Percentiles rank a stretch among this genome's conserved stretches.
These are phyloP conservation scores for Calonectria honghensis DNA, from an alignment of 2,329 filamentous ascomycete species.

Conservation along the genomic window DNA sequence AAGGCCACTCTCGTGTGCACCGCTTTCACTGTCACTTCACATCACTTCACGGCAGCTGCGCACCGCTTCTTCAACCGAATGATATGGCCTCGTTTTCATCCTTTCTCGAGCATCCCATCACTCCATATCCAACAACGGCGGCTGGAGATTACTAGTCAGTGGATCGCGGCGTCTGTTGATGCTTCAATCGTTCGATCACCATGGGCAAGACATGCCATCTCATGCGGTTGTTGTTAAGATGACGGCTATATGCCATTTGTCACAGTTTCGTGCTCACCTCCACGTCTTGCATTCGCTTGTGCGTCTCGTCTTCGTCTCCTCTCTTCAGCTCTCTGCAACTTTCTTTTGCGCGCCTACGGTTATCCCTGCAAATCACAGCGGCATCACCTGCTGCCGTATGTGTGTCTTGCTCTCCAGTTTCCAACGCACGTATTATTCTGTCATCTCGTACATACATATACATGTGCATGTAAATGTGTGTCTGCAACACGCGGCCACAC, in stretches of 20 bases:
- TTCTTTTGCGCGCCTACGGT: slow-evolving; percentile 15
- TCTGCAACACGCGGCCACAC: neutral
- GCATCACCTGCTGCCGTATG: neutral
- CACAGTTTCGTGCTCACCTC: slow-evolving; percentile 19
- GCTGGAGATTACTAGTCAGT: slow-evolving; percentile 4
- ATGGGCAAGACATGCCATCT: slow-evolving; percentile 35
- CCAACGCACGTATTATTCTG: slow-evolving; percentile 7
- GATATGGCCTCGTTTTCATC: slow-evolving; percentile 5
- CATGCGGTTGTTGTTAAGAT: slow-evolving; percentile 12
- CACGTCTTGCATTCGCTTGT: slow-evolving; percentile 7
- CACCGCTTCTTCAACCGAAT: slow-evolving; percentile 33
- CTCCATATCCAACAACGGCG: slow-evolving; percentile 1
- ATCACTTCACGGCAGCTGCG: slow-evolving; percentile 14
- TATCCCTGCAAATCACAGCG: slow-evolving; percentile 5
- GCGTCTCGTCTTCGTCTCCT: slow-evolving; percentile 7
- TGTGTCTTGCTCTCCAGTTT: slow-evolving; percentile 17
- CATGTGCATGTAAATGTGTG: slow-evolving; percentile 15
- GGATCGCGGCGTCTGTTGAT: slow-evolving; percentile 25
- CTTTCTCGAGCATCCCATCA: neutral
- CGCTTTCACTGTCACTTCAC: slow-evolving; percentile 22
- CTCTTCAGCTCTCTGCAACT: slow-evolving; percentile 14
- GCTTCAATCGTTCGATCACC: slow-evolving; percentile 34
- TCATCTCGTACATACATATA: slow-evolving; percentile 11
- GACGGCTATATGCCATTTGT: slow-evolving; percentile 28
- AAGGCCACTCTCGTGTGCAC: slow-evolving; percentile 21